A percentile compares a stretch with the other conserved stretches of the same genome.
These are phyloP conservation scores for Papilionanthe hybrid DNA, from an alignment of 116 monocot genomes.

Conservation along the genomic window DNA sequence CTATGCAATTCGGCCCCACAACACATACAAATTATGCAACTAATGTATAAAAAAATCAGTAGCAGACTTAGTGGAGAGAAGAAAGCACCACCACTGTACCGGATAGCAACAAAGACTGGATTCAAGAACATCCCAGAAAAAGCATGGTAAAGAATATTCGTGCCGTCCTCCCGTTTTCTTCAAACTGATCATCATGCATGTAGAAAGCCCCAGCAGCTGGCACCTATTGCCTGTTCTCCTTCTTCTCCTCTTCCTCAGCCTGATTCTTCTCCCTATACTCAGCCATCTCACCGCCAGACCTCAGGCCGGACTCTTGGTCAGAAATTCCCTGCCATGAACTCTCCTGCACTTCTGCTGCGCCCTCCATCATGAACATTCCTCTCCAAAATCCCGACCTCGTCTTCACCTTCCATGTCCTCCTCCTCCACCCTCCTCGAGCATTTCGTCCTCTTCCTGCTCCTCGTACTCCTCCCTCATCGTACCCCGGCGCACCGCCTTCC, in stretches of 20 bases:
- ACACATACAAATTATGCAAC: background rate
- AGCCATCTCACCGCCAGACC: constrained; percentile 6
- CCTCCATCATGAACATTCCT: constrained; percentile 13
- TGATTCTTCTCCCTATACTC: constrained; percentile 16
- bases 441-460: constrained; percentile 24
- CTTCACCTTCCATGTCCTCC: constrained; percentile 10
- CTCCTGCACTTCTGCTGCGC: background rate
- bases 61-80: background rate
- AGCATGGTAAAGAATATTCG: constrained; percentile 32
- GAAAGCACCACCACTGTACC: background rate
- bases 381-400: constrained; percentile 1
- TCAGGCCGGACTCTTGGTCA: background rate
- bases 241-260: constrained; percentile 48
- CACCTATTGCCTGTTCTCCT: constrained; percentile 81
- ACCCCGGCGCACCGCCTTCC: constrained; percentile 56
- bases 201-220: constrained; percentile 91
- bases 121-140: background rate
- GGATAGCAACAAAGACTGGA: background rate
- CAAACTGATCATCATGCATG: constrained; percentile 96
- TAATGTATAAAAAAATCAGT: background rate
- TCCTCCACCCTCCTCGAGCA: constrained; percentile 22
- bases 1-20: background rate
- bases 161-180: constrained; percentile 59
- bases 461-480: constrained; percentile 60
- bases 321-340: constrained; percentile 6